Conservation (phyloP, 768 basidiomycete species). For the Mycena floridula region DNA sequence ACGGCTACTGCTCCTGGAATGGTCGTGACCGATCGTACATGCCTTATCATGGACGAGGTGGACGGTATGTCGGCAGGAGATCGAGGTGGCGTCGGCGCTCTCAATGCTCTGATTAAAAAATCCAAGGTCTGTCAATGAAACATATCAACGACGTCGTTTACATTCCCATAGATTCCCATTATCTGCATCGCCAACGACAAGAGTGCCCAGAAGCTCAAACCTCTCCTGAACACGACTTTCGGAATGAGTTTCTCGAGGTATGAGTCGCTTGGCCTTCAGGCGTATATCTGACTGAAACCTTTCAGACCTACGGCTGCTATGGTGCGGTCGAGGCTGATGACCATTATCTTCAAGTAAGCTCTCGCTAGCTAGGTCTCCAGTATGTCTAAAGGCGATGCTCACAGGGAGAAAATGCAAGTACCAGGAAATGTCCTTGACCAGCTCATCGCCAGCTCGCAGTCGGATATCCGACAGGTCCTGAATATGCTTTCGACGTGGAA, state of each 20-base stretch:
- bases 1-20: slow-evolving; percentile 65
- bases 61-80: slow-evolving; percentile 99
- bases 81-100: slow-evolving; percentile 90
- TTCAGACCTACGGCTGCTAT: slow-evolving; percentile 68
- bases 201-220: slow-evolving; percentile 85
- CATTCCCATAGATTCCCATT: slow-evolving; percentile 69
- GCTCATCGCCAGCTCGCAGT: slow-evolving; percentile 81
- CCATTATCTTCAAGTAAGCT: slow-evolving; percentile 86
- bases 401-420: slow-evolving; percentile 90
- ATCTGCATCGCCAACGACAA: slow-evolving; percentile 97
- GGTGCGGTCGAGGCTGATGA: slow-evolving; percentile 82
- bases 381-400: background rate
- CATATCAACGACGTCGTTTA: background rate
- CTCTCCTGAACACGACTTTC: slow-evolving; percentile 66
- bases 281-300: slow-evolving; percentile 7
- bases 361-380: background rate
- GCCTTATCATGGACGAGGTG: slow-evolving; percentile 98
- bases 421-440: slow-evolving; percentile 89
- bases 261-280: slow-evolving; percentile 10
- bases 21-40: slow-evolving; percentile 69
- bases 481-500: slow-evolving; percentile 99
- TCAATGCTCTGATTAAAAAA: slow-evolving; percentile 90
- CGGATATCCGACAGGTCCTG: slow-evolving; percentile 94
- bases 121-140: slow-evolving; percentile 53
- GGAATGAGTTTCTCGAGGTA: slow-evolving; percentile 75